Base-by-base conservation (phyloP, 495 filamentous ascomycete species). In the Jackrogersella minutella region DNA sequence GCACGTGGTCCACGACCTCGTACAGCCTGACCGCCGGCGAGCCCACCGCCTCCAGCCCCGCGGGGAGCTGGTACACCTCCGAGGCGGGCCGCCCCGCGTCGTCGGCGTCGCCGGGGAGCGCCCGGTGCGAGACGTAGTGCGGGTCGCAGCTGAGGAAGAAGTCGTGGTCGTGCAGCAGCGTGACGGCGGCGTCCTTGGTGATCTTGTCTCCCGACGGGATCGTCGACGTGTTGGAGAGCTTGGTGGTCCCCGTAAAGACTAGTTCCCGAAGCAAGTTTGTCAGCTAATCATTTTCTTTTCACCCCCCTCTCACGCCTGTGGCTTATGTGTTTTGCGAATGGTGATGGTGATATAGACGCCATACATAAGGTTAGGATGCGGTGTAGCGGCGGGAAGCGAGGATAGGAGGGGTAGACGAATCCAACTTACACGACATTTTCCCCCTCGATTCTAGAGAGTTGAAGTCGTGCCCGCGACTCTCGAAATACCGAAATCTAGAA, bases 151-250 rank as follows among this genome's bases (percentile, higher is more conserved):
- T 31, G 2, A 83, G 67, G 72, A 80, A 76, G 73, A 81, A 80
- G 3, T 58, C 63, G 66, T 81, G 88, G 73, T 87, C 83, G 62
- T 90, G 88, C 6, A 92, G 84, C 10, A 87, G 82, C 39, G 80
- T 76, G 34, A 91, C 74, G 34, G 86, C 89, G 8, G 81, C 82
- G 52, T 85, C 78, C 26, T 82, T 84, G 5, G 82, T 83, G 57
- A 70, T 44, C 3, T 21, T 36, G 41, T n/a, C 16, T 39, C 85
- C 44, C 79, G 28, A 71, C 0, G 90, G 88, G 51, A 92, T 81
- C 0, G 84, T 78, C 9, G 87, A 88, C 28, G 84, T 79, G 64
- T 83, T 85, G 30, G 81, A 82, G 53, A 88, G 75, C 34, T 73
- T 74, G 9, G 78, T 81, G 24, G 74, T 75, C 41, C 69, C 70